Percentiles rank a stretch among this genome's conserved stretches.
Conservation (phyloP, 176 grass and related monocot genomes). For the Oryza rufipogon region DNA sequence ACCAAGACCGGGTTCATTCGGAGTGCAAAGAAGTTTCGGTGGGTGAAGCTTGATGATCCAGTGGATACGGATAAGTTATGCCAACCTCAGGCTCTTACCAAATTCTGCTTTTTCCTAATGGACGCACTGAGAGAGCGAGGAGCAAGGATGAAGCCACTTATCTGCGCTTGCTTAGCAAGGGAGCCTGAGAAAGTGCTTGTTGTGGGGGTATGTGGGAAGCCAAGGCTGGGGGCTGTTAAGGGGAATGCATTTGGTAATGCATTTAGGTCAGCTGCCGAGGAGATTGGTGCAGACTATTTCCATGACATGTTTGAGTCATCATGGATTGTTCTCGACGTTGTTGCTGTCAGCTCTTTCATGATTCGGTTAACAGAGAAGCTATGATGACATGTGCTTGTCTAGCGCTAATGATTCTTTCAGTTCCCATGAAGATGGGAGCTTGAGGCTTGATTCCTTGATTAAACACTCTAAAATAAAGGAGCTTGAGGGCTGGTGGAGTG, state of each 20-base stretch:
- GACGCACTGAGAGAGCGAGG: conserved; percentile 85
- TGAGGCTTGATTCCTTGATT: neutral
- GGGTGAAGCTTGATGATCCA: conserved; percentile 86
- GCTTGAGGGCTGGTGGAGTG: conserved; percentile 13
- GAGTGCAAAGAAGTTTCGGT: conserved; percentile 81
- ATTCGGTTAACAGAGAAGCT: conserved; percentile 81
- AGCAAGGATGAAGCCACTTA: conserved; percentile 78
- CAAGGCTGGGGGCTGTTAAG: conserved; percentile 77
- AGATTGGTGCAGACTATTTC: conserved; percentile 69
- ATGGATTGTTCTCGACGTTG: conserved; percentile 76
- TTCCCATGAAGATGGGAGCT: neutral
- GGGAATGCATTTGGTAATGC: conserved; percentile 80
- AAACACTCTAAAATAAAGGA: conserved; percentile 16
- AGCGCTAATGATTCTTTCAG: conserved; percentile 19
- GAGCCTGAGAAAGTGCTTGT: conserved; percentile 69
- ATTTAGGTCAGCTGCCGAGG: conserved; percentile 67
- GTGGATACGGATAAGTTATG: conserved; percentile 65
- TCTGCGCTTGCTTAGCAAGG: conserved; percentile 70
- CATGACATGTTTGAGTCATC: conserved; percentile 92
- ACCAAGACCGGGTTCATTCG: conserved; percentile 83
- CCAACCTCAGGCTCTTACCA: conserved; percentile 83
- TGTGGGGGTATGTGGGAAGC: conserved; percentile 76
- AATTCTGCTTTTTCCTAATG: conserved; percentile 88
- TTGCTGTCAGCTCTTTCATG: conserved; percentile 85
- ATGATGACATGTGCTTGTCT: conserved; percentile 40